Evolutionary conservation across 2,329 filamentous ascomycete species (phyloP).

Genomic region (Fusarium solani-melongenae): DNA sequence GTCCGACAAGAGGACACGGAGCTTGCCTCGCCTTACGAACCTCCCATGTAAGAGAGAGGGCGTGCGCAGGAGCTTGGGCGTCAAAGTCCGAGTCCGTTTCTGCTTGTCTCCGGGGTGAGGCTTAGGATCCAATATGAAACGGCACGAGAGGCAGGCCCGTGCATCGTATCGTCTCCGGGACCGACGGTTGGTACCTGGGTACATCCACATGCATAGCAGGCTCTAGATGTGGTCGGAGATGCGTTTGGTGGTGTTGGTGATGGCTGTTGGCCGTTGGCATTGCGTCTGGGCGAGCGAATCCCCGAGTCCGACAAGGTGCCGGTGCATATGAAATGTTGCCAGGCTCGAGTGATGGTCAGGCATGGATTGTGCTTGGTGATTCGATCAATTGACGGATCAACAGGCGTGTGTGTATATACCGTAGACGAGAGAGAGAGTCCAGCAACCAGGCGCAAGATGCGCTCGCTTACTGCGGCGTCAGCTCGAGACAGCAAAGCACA

Average conservation of each 20-base stretch:
- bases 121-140: slow-evolving; percentile 14
- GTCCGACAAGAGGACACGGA: not conserved
- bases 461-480: slow-evolving; percentile 11
- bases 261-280: slow-evolving; percentile 1
- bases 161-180: slow-evolving; percentile 14
- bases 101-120: not conserved
- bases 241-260: slow-evolving; percentile 7
- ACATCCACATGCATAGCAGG: not conserved
- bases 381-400: slow-evolving; percentile 11
- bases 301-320: slow-evolving; percentile 13
- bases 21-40: not conserved
- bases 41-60: slow-evolving; percentile 8
- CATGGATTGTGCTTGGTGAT: slow-evolving; percentile 18
- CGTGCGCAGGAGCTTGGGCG: not conserved
- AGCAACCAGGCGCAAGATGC: slow-evolving; percentile 21
- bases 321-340: slow-evolving; percentile 3
- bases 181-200: not conserved
- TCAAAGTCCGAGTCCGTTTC: not conserved
- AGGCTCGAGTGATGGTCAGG: slow-evolving; percentile 18
- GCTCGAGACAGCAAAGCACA: slow-evolving; percentile 1
- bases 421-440: not conserved
- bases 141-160: slow-evolving; percentile 16
- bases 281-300: slow-evolving; percentile 2
- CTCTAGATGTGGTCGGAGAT: not conserved
- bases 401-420: slow-evolving; percentile 4